Conservation (phyloP, 768 basidiomycete species). For the Mycena kentingensis region DNA sequence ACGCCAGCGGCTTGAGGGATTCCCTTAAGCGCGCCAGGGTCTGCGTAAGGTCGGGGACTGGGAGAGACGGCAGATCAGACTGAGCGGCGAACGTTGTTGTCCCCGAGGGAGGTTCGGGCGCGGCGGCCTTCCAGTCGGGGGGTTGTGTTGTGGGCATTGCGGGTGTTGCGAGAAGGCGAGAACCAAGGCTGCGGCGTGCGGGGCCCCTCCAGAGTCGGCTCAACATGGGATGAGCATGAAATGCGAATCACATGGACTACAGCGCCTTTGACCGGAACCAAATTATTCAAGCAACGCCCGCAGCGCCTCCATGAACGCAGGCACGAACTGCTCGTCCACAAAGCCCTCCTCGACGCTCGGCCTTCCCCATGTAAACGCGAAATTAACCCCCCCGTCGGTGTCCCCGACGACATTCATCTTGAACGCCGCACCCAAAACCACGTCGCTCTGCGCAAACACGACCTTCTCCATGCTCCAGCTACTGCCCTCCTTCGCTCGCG, state of each 20-base stretch:
- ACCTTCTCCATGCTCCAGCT: constrained; percentile 27
- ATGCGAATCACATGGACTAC: not conserved
- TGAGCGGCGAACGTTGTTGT: constrained; percentile 71
- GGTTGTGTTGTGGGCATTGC: constrained; percentile 38
- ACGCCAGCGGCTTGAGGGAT: constrained; percentile 59
- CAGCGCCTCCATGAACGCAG: constrained; percentile 13
- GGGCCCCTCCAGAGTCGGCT: constrained; percentile 2
- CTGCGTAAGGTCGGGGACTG: constrained; percentile 73
- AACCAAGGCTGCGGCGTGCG: constrained; percentile 3
- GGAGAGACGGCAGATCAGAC: constrained; percentile 64
- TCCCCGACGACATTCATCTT: constrained; percentile 34
- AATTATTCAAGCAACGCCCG: not conserved
- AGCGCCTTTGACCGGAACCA: not conserved
- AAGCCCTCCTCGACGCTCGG: constrained; percentile 23
- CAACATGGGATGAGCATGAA: not conserved
- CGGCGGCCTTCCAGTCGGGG: constrained; percentile 68
- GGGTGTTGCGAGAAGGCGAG: constrained; percentile 17
- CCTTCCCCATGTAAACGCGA: constrained; percentile 31
- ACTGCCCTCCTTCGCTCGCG: not conserved
- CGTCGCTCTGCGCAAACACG: constrained; percentile 34
- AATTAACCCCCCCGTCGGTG: constrained; percentile 27
- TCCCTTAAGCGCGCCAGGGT: constrained; percentile 44
- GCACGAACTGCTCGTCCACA: constrained; percentile 26
- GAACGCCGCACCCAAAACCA: constrained; percentile 31
- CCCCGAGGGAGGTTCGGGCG: constrained; percentile 55